Percentiles rank a stretch among this genome's conserved stretches.
Evolutionary conservation across 2,329 filamentous ascomycete species (phyloP).

Genomic region (Penicillium expansum): DNA sequence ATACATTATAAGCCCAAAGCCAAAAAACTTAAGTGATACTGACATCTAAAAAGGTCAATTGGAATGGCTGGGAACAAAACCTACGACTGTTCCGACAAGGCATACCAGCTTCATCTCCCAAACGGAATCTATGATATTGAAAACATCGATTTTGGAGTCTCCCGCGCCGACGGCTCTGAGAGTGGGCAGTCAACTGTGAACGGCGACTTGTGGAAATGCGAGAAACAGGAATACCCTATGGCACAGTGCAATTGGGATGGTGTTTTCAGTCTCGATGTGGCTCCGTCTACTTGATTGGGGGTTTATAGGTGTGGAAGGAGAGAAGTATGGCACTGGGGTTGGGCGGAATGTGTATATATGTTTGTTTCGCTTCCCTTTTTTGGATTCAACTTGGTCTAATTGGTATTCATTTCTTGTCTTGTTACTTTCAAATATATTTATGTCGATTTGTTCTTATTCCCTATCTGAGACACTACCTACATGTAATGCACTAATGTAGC

Average conservation of each 20-base stretch:
- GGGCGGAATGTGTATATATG: no score
- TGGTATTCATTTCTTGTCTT: no score
- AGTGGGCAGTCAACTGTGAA: constrained; percentile 3
- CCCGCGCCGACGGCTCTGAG: constrained; percentile 10
- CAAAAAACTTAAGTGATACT: background rate
- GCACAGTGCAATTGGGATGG: constrained; percentile 16
- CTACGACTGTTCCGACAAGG: constrained; percentile 11
- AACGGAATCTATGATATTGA: constrained; percentile 19
- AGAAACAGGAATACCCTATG: constrained; percentile 8
- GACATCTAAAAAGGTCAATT: no score
- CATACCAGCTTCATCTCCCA: constrained; percentile 15
- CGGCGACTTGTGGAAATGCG: constrained; percentile 14
- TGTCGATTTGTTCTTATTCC: no score
- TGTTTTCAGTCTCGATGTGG: constrained; percentile 14
- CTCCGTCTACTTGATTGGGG: background rate
- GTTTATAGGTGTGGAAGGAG: no score
- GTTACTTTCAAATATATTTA: no score
- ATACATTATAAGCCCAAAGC: background rate
- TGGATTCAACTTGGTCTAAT: no score
- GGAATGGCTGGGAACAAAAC: constrained; percentile 8
- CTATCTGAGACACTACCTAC: no score
- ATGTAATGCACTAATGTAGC: no score
- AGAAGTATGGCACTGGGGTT: no score
- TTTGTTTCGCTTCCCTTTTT: no score
- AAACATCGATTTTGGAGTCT: constrained; percentile 13